Evolutionary conservation across 1,284 basidiomycete species (phyloP), one percentile per base, ranked within the genome.

Genomic region (Trametes sp.): DNA sequence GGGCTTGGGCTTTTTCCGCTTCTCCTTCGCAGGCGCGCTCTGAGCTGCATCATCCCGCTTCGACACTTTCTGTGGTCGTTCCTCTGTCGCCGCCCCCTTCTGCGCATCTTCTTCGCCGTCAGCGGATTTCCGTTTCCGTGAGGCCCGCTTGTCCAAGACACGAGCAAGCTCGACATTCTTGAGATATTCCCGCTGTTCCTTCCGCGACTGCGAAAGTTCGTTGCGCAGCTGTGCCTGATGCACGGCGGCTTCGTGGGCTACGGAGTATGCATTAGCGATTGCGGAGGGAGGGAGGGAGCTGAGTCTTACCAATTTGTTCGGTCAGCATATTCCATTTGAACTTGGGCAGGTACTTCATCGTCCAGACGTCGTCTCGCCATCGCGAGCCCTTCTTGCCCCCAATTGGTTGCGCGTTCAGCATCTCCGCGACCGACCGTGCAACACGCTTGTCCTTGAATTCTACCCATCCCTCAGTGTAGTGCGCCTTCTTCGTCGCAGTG

Each of bases 281-380:
- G 44, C 1, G 4, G 4, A 48, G 29, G 2, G 4, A 8, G 31
- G 4, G 23, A n/a, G n/a, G 10, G 3, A 13, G n/a, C 10, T 11
- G 19, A 23, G 9, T 85, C 95, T 76, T 75, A 96, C 96, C 95
- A 73, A 99, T 92, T 84, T 98, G 97, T 77, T 98, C 98, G 13
- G 95, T 96, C 64, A 99, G 82, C 96, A 98, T 98, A 76, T 92
- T 91, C 98, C 98, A 99, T 76, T 98, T 98, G 84, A 98, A 99
- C 67, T 90, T 93, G 8, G 95, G 95, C 55, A 99, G 82, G 75
- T 99, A 99, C 76, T 97, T 97, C 95, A 99, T 98, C 48, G 98
- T 98, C 98, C 98, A 99, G 8, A 99, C 89, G 69, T 99, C 96
- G 73, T 99, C 96, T 73, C 94, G 84, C 94, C 95, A 98, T 62